Evolutionary conservation across 2,329 filamentous ascomycete genomes (phyloP).

Genomic region (Zymoseptoria pseudotritici): DNA sequence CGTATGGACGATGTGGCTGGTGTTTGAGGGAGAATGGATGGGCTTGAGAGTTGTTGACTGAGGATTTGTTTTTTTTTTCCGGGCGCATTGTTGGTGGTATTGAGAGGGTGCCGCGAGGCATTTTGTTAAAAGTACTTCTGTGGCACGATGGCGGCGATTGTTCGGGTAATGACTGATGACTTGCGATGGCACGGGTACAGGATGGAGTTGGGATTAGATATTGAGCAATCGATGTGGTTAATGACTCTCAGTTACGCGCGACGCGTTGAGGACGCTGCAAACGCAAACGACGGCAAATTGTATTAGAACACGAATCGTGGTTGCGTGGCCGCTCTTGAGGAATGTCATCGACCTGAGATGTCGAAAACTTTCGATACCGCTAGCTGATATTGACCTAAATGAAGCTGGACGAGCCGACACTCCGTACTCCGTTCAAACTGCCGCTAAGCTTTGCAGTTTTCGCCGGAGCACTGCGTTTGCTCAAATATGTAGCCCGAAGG

Average conservation of each 20-base stretch:
- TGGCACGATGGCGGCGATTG: neutral
- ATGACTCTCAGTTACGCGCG: neutral
- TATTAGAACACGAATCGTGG: neutral
- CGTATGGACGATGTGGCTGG: conserved; percentile 37
- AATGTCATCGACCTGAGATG: no score
- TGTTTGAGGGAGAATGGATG: conserved; percentile 39
- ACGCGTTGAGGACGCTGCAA: no score
- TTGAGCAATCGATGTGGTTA: neutral
- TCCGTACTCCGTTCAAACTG: no score
- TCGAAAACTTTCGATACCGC: neutral
- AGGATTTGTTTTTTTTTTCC: neutral
- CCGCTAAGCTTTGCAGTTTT: no score
- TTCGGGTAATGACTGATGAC: neutral
- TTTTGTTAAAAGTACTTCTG: conserved; percentile 2
- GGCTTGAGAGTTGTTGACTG: conserved; percentile 14
- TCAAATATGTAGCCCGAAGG: no score
- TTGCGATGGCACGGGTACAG: neutral
- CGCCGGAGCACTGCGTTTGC: no score
- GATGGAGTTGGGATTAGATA: neutral
- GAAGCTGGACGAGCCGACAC: no score
- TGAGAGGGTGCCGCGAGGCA: conserved; percentile 23
- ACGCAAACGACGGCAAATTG: no score
- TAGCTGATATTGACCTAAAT: neutral
- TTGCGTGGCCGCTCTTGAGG: no score
- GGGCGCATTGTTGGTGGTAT: neutral